phyloP scores from a whole-genome alignment of 1,284 basidiomycete species.

The Marasmius oreades region DNA sequence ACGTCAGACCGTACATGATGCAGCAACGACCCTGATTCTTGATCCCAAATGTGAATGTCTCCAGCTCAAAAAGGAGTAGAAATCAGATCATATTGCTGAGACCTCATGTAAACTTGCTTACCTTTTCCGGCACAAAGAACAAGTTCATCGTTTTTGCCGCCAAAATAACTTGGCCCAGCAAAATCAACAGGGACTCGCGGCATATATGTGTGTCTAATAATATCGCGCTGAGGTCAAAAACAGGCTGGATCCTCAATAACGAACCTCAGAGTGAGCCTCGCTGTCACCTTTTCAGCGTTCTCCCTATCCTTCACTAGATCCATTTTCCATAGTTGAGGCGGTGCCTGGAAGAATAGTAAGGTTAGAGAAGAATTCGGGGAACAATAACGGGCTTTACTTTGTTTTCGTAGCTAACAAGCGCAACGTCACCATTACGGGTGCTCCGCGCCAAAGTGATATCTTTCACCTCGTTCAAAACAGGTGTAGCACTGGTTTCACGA shows the following conservation, averaged over 20 bases:
- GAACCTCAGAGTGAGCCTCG: slow-evolving; percentile 13
- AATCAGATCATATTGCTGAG: background rate
- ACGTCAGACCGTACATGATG: slow-evolving; percentile 61
- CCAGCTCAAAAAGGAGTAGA: slow-evolving; percentile 44
- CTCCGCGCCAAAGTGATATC: slow-evolving; percentile 63
- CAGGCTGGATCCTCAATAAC: background rate
- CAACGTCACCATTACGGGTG: slow-evolving; percentile 48
- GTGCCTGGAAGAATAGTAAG: slow-evolving; percentile 42
- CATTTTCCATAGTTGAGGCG: slow-evolving; percentile 79
- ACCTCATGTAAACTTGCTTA: slow-evolving; percentile 19
- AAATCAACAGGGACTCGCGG: slow-evolving; percentile 68
- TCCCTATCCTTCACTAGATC: slow-evolving; percentile 56
- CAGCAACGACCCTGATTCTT: slow-evolving; percentile 64
- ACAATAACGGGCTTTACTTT: slow-evolving; percentile 46
- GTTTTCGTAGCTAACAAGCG: slow-evolving; percentile 70
- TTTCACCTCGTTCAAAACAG: slow-evolving; percentile 74
- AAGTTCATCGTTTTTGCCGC: slow-evolving; percentile 71
- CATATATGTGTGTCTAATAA: slow-evolving; percentile 63
- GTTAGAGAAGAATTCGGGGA: slow-evolving; percentile 9
- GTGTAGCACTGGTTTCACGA: slow-evolving; percentile 36
- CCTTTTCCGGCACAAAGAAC: slow-evolving; percentile 76
- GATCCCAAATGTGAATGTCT: slow-evolving; percentile 83
- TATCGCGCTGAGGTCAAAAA: background rate
- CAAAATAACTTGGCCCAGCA: slow-evolving; percentile 76
- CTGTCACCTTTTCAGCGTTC: slow-evolving; percentile 19